phyloP scores from a whole-genome alignment of 305 asterid genomes.

The Andrographis paniculata region DNA sequence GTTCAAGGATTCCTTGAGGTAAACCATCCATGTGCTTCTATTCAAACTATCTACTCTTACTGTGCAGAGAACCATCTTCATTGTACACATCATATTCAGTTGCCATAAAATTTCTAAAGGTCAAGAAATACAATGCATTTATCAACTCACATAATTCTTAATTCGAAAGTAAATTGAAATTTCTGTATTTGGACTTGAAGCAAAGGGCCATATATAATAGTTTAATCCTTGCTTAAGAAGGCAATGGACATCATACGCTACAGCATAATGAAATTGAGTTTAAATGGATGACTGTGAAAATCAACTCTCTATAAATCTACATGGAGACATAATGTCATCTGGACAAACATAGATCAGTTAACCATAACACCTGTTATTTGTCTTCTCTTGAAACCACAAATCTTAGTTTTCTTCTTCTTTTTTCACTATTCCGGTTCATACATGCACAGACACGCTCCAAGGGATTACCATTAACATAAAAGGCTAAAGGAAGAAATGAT shows the following conservation, averaged over 20 bases:
- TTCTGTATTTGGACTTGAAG: too few species aligned
- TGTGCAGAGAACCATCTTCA: not conserved
- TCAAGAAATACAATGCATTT: too few species aligned
- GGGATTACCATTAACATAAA: not conserved
- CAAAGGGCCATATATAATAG: too few species aligned
- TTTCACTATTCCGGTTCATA: not conserved
- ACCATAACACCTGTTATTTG: not conserved
- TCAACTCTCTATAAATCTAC: not conserved
- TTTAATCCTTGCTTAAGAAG: slow-evolving; percentile 6
- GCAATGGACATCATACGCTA: not conserved
- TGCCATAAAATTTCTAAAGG: not conserved
- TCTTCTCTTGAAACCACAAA: slow-evolving; percentile 6
- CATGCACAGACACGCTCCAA: too few species aligned
- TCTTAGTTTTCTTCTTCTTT: not conserved
- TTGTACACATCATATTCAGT: not conserved
- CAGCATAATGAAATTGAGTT: not conserved
- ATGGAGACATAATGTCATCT: not conserved
- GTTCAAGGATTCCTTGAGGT: slow-evolving; percentile 1
- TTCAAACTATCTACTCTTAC: not conserved
- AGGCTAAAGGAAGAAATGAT: slow-evolving; percentile 7
- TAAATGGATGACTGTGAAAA: not conserved
- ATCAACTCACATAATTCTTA: too few species aligned
- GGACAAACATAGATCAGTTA: not conserved
- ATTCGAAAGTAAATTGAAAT: too few species aligned
- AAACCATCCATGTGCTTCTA: not conserved